Percentiles rank a stretch among this genome's conserved stretches.
Conservation (phyloP, 2,329 filamentous ascomycete genomes). For the Nemania serpens region DNA sequence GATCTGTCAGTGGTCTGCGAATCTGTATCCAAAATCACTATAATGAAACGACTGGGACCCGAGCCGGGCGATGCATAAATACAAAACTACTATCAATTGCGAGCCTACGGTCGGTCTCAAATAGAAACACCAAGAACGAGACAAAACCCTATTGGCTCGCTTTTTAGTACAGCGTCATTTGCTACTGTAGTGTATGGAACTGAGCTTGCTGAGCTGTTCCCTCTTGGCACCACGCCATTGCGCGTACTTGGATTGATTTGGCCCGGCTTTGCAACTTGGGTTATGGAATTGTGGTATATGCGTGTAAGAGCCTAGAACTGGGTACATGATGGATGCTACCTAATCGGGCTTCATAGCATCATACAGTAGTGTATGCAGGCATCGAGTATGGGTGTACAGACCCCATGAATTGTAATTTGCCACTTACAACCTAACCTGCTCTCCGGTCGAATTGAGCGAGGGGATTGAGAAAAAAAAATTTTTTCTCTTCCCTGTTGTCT, state of each 20-base stretch:
- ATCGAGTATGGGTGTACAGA: conserved; percentile 1
- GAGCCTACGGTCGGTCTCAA: conserved; percentile 25
- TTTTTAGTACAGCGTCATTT: conserved; percentile 19
- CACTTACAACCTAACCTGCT: conserved; percentile 4
- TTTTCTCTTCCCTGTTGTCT: conserved; percentile 21
- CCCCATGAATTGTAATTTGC: conserved; percentile 18
- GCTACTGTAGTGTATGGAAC: neutral
- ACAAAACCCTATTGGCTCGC: conserved; percentile 16
- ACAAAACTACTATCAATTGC: conserved; percentile 24
- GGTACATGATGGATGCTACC: neutral
- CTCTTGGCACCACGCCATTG: conserved; percentile 23
- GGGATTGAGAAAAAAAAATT: conserved; percentile 27
- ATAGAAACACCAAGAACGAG: conserved; percentile 21
- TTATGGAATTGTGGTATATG: neutral
- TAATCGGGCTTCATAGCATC: conserved; percentile 18
- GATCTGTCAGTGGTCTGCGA: neutral
- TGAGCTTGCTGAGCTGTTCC: conserved; percentile 19
- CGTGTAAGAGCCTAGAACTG: conserved; percentile 18
- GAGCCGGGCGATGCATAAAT: conserved; percentile 30
- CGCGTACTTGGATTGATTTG: conserved; percentile 13
- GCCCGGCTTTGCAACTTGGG: conserved; percentile 3
- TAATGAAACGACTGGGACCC: conserved; percentile 31
- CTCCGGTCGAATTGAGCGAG: conserved; percentile 26
- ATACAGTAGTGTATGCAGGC: conserved; percentile 9
- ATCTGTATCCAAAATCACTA: conserved; percentile 9